Evolutionary conservation across 2,329 filamentous ascomycete genomes (phyloP), one percentile per base, ranked within the genome.

Genomic region (Coniosporium tulheliwenetii): DNA sequence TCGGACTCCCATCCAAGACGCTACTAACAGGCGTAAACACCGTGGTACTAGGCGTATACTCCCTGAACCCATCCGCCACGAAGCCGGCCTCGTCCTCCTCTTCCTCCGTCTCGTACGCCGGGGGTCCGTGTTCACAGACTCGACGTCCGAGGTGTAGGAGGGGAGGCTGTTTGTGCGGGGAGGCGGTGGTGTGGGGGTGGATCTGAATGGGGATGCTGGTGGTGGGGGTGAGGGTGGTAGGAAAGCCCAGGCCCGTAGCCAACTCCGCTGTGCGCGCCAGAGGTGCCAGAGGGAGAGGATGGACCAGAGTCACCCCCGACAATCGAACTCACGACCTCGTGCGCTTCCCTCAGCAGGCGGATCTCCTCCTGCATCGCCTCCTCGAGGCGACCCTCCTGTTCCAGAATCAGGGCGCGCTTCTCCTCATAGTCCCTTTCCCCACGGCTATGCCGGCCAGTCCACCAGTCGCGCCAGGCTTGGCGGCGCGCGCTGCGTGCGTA

Each of bases 401-500:
- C 58, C 3, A 64, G 51, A 36, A 70, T 66, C 36, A 69, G 54
- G 3, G 61, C 58, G 29, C 63, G 59, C 52, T 72, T 72, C 50
- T 74, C 70, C 43, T 72, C 68, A 47, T 70, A 67, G 44, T 69
- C 60, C 30, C 52, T 50, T 41, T 55, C 49, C 40, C 55, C 52
- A 45, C 52, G 57, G 41, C 56, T 54, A 39, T 52, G 51, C 34
- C 58, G 51, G 2, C 55, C 51, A 36, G 47, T 54, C 68, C 70
- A 73, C 60, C 67, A 71, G 39, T 65, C 62, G 30, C 62, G 59
- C 60, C 68, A 66, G 34, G 64, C 60, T 37, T 71, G 67, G 29
- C 65, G 58, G 15, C 69, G 63, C 14, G 71, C 71, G 29, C 71
- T 70, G 30, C 65, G 61, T 36, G 64, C 65, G 48, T 76, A 77